Evolutionary conservation across 1,284 basidiomycete species (phyloP).

Genomic region (Exobasidium cylindrosporum): DNA sequence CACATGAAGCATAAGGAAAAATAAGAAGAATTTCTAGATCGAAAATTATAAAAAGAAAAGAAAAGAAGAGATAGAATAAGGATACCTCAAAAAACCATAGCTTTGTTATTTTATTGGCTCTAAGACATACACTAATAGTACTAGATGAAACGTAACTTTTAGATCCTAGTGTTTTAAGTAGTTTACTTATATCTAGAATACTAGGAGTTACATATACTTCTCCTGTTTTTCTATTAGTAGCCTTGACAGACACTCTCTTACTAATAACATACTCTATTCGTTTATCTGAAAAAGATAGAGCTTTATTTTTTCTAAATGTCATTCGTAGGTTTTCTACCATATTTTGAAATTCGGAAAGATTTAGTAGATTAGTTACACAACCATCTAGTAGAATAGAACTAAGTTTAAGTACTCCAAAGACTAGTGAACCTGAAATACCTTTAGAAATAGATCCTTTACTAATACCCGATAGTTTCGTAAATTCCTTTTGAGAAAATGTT

Average conservation of each 20-base stretch:
- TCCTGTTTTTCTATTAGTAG: slow-evolving; percentile 3
- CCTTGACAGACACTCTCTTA: background rate
- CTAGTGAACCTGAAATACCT: background rate
- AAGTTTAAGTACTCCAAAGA: background rate
- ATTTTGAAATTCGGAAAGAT: background rate
- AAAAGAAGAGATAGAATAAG: slow-evolving; percentile 12
- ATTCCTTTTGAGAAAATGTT: background rate
- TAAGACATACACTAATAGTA: no score
- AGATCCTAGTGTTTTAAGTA: no score
- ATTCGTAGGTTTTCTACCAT: background rate
- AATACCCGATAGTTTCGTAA: background rate
- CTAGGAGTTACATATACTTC: slow-evolving; percentile 6
- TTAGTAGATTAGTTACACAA: slow-evolving; percentile 6
- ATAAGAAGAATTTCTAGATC: slow-evolving; percentile 17
- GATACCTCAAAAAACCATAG: no score
- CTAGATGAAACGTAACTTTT: no score
- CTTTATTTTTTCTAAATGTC: background rate
- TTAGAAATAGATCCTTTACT: background rate
- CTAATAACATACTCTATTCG: background rate
- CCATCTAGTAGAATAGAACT: background rate
- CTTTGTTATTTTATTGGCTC: no score
- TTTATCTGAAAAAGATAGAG: background rate
- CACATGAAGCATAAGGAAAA: background rate
- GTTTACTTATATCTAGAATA: background rate
- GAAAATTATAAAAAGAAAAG: background rate